Percentiles rank a stretch among this genome's conserved stretches.
These are phyloP conservation scores for Kitagawia praeruptora DNA, from an alignment of 129 eudicot species.

Conservation along the genomic window DNA sequence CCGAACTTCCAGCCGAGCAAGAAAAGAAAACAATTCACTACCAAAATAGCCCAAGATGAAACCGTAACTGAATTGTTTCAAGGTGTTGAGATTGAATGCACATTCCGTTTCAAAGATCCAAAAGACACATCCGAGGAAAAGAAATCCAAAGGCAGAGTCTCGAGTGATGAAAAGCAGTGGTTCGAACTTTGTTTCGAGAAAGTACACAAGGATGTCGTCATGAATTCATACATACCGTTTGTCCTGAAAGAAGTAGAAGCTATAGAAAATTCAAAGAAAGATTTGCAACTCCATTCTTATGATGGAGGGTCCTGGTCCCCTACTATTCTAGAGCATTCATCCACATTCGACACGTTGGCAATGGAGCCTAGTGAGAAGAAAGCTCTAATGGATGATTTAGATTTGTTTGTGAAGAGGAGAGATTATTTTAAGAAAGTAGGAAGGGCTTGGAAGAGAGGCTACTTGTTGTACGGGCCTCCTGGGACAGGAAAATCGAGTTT, in stretches of 20 bases:
- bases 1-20: neutral
- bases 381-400: neutral
- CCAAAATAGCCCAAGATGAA: neutral
- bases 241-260: slow-evolving; percentile 15
- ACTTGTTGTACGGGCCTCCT: slow-evolving; percentile 14
- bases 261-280: slow-evolving; percentile 16
- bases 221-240: slow-evolving; percentile 23
- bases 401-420: slow-evolving; percentile 3
- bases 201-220: slow-evolving; percentile 18
- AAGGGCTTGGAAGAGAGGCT: slow-evolving; percentile 14
- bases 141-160: neutral
- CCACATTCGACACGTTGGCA: neutral
- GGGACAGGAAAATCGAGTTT: slow-evolving; percentile 9
- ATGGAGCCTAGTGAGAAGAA: neutral
- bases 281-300: slow-evolving; percentile 21
- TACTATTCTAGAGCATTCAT: neutral
- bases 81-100: neutral
- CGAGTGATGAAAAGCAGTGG: neutral
- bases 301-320: neutral
- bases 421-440: slow-evolving; percentile 3
- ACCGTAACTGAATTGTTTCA: neutral
- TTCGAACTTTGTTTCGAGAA: slow-evolving; percentile 32
- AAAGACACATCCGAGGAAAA: neutral
- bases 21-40: neutral
- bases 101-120: neutral